phyloP scores from a whole-genome alignment of 2,329 filamentous ascomycete species.

The Aspergillus jensenii region DNA sequence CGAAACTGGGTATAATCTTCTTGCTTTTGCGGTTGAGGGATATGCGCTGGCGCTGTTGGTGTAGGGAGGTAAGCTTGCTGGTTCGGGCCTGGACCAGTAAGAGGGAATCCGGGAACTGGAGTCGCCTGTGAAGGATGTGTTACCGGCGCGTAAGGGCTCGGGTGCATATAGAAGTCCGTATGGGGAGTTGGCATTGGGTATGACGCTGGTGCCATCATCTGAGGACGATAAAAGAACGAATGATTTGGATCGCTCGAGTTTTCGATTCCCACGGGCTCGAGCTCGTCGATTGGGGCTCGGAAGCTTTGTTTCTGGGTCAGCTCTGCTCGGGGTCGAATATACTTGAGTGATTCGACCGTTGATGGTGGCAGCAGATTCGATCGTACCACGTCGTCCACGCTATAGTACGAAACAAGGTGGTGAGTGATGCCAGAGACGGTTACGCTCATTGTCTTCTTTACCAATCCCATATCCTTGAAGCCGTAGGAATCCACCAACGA shows the following conservation, averaged over 20 bases:
- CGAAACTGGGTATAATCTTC: constrained; percentile 41
- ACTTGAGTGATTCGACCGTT: constrained; percentile 51
- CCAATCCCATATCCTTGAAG: constrained; percentile 77
- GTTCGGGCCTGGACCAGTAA: constrained; percentile 31
- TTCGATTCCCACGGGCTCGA: constrained; percentile 47
- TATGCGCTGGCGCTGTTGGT: constrained; percentile 26
- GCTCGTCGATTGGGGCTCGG: constrained; percentile 63
- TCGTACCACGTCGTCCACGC: constrained; percentile 70
- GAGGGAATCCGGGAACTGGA: constrained; percentile 35
- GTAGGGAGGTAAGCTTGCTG: constrained; percentile 37
- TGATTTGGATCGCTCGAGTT: constrained; percentile 39
- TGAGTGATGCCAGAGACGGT: constrained; percentile 72
- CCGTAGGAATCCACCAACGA: constrained; percentile 87
- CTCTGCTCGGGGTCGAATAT: constrained; percentile 57
- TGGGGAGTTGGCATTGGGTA: constrained; percentile 37
- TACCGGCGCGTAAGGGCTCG: constrained; percentile 28
- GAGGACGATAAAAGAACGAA: constrained; percentile 41
- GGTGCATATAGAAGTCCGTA: constrained; percentile 39
- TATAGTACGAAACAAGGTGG: constrained; percentile 89
- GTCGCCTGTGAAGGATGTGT: constrained; percentile 36
- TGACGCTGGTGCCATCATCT: constrained; percentile 33
- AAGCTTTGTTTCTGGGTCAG: constrained; percentile 66
- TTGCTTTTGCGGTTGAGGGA: constrained; percentile 24
- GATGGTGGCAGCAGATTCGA: constrained; percentile 60
- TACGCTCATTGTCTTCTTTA: constrained; percentile 93